These are phyloP conservation scores for Amniculicola lignicola DNA, from an alignment of 495 filamentous ascomycete genomes.

Conservation along the genomic window DNA sequence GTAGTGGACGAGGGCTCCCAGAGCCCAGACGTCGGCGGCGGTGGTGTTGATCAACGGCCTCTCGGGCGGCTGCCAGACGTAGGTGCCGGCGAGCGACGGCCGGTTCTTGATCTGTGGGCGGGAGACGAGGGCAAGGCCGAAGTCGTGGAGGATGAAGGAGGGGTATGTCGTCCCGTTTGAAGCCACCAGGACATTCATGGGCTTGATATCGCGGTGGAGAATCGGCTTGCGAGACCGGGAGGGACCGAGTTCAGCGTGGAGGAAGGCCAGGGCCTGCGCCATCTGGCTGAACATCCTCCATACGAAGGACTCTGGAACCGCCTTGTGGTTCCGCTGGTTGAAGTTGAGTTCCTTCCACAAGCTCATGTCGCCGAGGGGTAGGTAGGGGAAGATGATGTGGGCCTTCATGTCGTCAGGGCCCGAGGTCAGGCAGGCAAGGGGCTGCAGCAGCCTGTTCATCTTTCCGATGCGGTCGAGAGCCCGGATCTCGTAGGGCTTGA, in stretches of 20 bases:
- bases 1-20: conserved; percentile 26
- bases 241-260: conserved; percentile 17
- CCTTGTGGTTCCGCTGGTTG: conserved; percentile 2
- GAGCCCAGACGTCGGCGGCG: conserved; percentile 22
- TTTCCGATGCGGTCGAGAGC: conserved; percentile 2
- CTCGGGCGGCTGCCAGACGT: conserved; percentile 21
- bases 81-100: conserved; percentile 4
- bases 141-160: conserved; percentile 31
- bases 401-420: background rate
- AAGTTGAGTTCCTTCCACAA: conserved; percentile 4
- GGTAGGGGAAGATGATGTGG: conserved; percentile 11
- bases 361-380: conserved; percentile 18
- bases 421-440: background rate
- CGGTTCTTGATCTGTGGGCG: background rate
- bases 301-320: conserved; percentile 20
- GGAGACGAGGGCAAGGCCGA: conserved; percentile 12
- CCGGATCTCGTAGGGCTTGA: conserved; percentile 12
- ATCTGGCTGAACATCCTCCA: conserved; percentile 30
- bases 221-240: background rate
- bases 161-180: conserved; percentile 23
- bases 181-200: conserved; percentile 27
- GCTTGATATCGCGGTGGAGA: conserved; percentile 34
- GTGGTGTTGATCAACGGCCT: conserved; percentile 23
- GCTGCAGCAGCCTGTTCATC: conserved; percentile 18
- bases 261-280: conserved; percentile 24